Conservation (phyloP, 805 yeast species). For the Pichia deserticola region DNA sequence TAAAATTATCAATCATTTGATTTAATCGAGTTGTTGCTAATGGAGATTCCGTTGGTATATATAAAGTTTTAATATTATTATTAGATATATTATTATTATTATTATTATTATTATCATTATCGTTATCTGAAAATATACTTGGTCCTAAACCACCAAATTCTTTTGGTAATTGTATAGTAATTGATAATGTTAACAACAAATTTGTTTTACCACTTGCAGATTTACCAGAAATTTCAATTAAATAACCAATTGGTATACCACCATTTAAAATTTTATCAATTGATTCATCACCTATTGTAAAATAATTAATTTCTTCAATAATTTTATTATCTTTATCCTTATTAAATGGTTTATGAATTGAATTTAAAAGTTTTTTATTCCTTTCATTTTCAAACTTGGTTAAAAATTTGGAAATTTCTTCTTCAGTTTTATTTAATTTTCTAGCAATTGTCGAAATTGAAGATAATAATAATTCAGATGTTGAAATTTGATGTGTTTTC, state of each 20-base stretch:
- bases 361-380: not conserved
- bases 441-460: constrained; percentile 29
- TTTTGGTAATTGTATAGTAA: constrained; percentile 46
- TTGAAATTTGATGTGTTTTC: constrained; percentile 26
- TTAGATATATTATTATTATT: no score
- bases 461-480: constrained; percentile 35
- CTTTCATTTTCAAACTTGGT: constrained; percentile 11
- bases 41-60: constrained; percentile 70
- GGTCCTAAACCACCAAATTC: constrained; percentile 39
- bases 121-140: no score
- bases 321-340: not conserved
- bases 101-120: no score
- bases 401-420: constrained; percentile 23
- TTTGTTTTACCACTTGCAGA: constrained; percentile 87
- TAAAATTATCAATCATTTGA: constrained; percentile 31
- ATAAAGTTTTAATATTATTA: constrained; percentile 41
- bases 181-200: constrained; percentile 56
- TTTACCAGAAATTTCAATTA: constrained; percentile 78
- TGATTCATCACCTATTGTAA: constrained; percentile 46
- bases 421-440: constrained; percentile 26
- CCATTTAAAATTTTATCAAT: constrained; percentile 42
- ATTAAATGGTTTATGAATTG: not conserved
- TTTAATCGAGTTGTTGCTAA: constrained; percentile 58
- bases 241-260: constrained; percentile 46
- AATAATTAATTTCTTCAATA: constrained; percentile 7